These are phyloP conservation scores for Sungouiozyma intestinalis DNA, from an alignment of 805 yeast species.

Conservation along the genomic window DNA sequence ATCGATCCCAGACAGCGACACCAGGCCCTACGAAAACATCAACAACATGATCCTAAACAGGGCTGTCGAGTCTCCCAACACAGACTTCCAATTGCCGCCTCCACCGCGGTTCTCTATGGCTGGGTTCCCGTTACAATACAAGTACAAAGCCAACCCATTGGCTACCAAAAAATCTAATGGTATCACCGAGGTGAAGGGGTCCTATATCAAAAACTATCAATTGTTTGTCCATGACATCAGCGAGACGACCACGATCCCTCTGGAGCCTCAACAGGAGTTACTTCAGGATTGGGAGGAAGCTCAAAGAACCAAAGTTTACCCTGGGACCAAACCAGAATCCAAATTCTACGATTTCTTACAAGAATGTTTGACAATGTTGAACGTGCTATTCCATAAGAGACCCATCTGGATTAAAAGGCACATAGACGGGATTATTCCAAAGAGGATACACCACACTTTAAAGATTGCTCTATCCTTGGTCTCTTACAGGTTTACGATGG, in stretches of 20 bases:
- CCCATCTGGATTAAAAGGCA: conserved; percentile 85
- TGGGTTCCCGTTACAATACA: conserved; percentile 66
- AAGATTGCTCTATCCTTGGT: conserved; percentile 78
- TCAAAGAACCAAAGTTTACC: conserved; percentile 21
- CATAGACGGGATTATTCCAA: conserved; percentile 44
- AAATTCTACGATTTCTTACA: conserved; percentile 24
- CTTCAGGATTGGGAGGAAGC: conserved; percentile 34
- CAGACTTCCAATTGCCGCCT: conserved; percentile 49
- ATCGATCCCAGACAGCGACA: conserved; percentile 31
- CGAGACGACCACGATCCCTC: conserved; percentile 40
- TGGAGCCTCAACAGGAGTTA: conserved; percentile 40
- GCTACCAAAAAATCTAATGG: conserved; percentile 47
- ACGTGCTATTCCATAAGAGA: conserved; percentile 48
- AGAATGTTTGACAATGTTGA: conserved; percentile 23
- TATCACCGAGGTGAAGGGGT: conserved; percentile 34
- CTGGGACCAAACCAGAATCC: conserved; percentile 27
- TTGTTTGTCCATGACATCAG: conserved; percentile 33
- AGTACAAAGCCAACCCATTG: conserved; percentile 64
- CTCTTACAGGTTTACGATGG: conserved; percentile 70
- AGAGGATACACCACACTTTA: conserved; percentile 33
- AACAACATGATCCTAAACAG: conserved; percentile 19
- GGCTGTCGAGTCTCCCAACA: conserved; percentile 12
- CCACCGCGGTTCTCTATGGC: conserved; percentile 76
- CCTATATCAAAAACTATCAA: conserved; percentile 35
- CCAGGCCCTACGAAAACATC: conserved; percentile 30